These are phyloP conservation scores for Carpinus viminea DNA, from an alignment of 306 rosid species.

Conservation along the genomic window DNA sequence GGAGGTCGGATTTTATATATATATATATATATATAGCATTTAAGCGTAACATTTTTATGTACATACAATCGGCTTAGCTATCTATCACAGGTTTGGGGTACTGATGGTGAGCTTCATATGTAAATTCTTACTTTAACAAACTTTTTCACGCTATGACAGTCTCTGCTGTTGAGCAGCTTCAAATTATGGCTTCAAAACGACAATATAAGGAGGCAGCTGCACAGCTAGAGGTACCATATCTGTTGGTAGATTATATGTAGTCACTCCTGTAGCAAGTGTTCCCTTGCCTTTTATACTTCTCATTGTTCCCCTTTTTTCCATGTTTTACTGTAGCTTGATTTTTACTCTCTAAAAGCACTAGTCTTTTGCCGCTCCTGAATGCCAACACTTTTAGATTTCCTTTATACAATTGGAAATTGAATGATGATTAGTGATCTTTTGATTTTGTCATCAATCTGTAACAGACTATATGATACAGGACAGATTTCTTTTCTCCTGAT, in stretches of 20 bases:
- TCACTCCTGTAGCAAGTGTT: constrained; percentile 1
- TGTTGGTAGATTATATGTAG: constrained; percentile 1
- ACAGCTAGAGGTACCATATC: constrained; percentile 83
- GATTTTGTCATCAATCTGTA: neutral
- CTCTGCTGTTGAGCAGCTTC: constrained; percentile 99
- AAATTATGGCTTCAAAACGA: constrained; percentile 96
- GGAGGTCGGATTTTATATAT: too few species aligned
- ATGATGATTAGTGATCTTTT: neutral
- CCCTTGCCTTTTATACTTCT: neutral
- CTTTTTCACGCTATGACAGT: constrained; percentile 58
- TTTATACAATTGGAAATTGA: neutral
- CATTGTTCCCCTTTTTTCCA: too few species aligned
- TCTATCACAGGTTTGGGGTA: neutral
- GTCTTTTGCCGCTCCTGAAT: neutral
- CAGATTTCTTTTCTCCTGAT: neutral
- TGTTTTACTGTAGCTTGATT: neutral
- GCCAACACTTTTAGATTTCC: neutral
- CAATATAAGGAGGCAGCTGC: constrained; percentile 97
- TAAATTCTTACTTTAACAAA: constrained; percentile 1
- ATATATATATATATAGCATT: too few species aligned
- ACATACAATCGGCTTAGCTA: neutral
- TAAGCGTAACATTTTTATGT: neutral
- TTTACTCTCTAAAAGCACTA: neutral
- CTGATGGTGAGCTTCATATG: neutral
- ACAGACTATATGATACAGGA: neutral